Conservation (phyloP, 257 asterid species). For the Parsonsia alboflavescens region DNA sequence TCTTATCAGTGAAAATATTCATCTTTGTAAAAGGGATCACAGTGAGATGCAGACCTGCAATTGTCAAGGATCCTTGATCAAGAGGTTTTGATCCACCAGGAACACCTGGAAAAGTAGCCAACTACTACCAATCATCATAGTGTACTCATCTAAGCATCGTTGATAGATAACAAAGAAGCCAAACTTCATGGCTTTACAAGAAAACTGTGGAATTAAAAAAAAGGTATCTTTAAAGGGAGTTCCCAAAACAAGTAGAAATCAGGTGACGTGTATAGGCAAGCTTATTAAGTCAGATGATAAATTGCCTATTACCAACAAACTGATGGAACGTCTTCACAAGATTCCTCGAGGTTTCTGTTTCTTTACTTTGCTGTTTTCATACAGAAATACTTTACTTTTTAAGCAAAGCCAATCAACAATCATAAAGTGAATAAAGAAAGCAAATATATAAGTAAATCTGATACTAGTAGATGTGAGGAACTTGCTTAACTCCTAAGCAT, state of each 20-base stretch:
- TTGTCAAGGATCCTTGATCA: constrained; percentile 71
- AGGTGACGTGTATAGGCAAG: background rate
- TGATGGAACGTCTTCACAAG: background rate
- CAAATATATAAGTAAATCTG: background rate
- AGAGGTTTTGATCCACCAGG: constrained; percentile 62
- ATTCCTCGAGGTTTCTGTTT: background rate
- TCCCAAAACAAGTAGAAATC: background rate
- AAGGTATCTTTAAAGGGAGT: background rate
- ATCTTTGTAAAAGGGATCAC: constrained; percentile 80
- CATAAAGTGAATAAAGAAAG: background rate
- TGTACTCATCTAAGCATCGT: background rate
- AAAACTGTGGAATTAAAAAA: background rate
- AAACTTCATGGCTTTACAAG: background rate
- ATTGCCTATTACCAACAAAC: background rate
- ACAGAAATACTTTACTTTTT: background rate
- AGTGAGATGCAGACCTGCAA: constrained; percentile 87
- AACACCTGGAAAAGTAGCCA: constrained; percentile 29
- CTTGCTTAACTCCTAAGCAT: background rate
- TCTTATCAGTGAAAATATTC: constrained; percentile 95
- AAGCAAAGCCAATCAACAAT: background rate
- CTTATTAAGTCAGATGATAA: background rate
- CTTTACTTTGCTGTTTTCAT: background rate
- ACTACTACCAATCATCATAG: background rate
- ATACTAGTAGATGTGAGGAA: background rate
- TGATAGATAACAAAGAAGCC: background rate